Evolutionary conservation across 768 basidiomycete genomes (phyloP), one percentile per base, ranked within the genome.

Genomic region (Clathrus columnatus): DNA sequence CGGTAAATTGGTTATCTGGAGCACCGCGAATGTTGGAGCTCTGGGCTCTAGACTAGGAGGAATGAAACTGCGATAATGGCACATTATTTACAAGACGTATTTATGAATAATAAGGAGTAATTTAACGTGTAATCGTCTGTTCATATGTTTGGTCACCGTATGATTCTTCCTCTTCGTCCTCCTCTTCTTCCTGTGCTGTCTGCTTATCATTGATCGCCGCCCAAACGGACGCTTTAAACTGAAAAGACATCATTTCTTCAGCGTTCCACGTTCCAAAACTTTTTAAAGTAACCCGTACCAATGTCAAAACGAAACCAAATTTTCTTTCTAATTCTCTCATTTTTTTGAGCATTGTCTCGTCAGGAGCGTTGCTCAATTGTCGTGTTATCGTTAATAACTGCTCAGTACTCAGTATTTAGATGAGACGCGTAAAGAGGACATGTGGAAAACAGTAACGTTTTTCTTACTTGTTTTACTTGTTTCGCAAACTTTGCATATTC

Each of bases 181-280:
- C 26, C 16, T 48, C 46, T 2, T 55, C 41, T 21, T 50, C 51
- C 17, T 65, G 64, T 28, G 60, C 59, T 24, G 69, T 68, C 20
- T 80, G 78, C 62, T 87, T 85, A 62, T 90, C 85, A 66, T 86
- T 89, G 66, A 96, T 85, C 52, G 94, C 86, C 14, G 86, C 90
- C 91, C 92, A 95, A 0, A 95, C 91, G 10, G 94, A 95, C 0
- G 87, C 92, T 71, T 96, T 94, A 80, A 93, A 97, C 91, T 93
- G 61, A 26, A 16, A 57, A 27, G 50, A 23, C 29, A 23, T 26
- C 43, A 30, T 17, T 53, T 27, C 29, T 21, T 26, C 50, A 18
- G 16, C 44, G 14, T 7, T 41, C 36, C 6, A 26, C 8, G 54
- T 23, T 18, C 20, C 4, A 17, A 46, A 27, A 10, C 46, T 21